Base-by-base conservation (phyloP, 108 stramenopile genomes). In the Cyclotella sp. region DNA sequence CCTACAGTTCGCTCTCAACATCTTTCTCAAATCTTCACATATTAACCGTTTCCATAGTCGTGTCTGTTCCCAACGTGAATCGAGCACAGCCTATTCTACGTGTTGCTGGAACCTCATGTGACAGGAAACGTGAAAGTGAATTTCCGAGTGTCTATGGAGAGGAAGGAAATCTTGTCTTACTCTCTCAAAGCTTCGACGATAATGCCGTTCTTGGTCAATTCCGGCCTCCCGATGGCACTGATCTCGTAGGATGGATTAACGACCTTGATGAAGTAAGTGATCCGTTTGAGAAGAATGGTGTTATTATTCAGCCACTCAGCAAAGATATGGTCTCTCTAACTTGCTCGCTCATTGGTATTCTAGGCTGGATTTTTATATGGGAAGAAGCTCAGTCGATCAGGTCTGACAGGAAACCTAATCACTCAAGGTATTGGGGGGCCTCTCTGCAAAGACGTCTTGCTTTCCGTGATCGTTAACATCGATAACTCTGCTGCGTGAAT, bases 281-380 rank as follows among this genome's bases (percentile, higher is more conserved):
- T 24, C 45, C 34, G 6, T 5, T 6, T 34, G 34, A 34, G 6
- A 27, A 42, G 43, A 44, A 42, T 27, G 21, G 24, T 26, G 1
- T 29, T 47, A 26, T 65, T 2, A 45, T 49, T 44, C 26, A 19
- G 8, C 12, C 39, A 19, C n/a, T n/a, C 14, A 63, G n/a, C 19
- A 42, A 42, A 39, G 14, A 41, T 40, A 64, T 40, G 34, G 34
- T 34, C 34, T 34, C 46, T 46, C 21, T 16, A 19, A 47, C 28
- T 46, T n/a, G 15, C 8, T 66, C 10, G 30, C 61, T 63, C 12
- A 30, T 65, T 29, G 11, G 58, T 28, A 30, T 64, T 11, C 49
- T 43, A 79, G 75, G 82, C 82, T 34, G 82, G 75, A 21, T 83
- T 83, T 29, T 62, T 83, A 27, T 83, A 46, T 43, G 82, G 82